Base-by-base conservation (phyloP, 176 grass and related monocot species). In the Poa annua region DNA sequence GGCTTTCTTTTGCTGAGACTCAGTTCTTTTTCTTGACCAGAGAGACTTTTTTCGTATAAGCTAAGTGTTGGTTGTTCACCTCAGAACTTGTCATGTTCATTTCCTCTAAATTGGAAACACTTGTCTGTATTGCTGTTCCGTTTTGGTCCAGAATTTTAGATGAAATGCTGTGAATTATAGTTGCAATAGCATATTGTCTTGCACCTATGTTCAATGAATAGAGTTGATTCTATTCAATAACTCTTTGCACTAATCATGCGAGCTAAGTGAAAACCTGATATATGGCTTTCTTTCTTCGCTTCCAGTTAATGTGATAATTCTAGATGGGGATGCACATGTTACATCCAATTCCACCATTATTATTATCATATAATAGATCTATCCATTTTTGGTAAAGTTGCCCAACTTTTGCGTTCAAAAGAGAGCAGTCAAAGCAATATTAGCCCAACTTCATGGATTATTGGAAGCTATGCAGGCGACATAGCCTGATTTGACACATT, bases 381-480 rank as follows among this genome's bases (percentile, higher is more conserved):
- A 17, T 77, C 25, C 38, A 77, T 42, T 25, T 55, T 60, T 59
- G 52, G 74, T 59, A 57, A 57, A 77, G 2, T 20, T 13, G 7
- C 51, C 10, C 22, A 41, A 39, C 6, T 77, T 57, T 39, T 41
- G 52, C 57, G 11, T 24, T 55, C 3, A 16, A 33, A 55, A 60
- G 75, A 60, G 6, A 59, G n/a, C 38, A 39, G 20, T 39, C 33
- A 35, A 59, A 35, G 20, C 50, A 76, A 76, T 33, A 55, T 76
- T 56, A 75, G 29, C 72, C 33, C 16, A 9, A 36, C 3, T 34
- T 24, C 26, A 48, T 34, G 11, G 2, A n/a, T 52, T 33, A 41
- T 64, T 39, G 45, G 25, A 80, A 71, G 67, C 70, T 83, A 19
- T 75, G 34, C 38, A 73, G 25, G 55, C n/a, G 20, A 16, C 2